These are phyloP conservation scores for Beauveria brongniartii DNA, from an alignment of 2,329 filamentous ascomycete genomes.

Conservation along the genomic window DNA sequence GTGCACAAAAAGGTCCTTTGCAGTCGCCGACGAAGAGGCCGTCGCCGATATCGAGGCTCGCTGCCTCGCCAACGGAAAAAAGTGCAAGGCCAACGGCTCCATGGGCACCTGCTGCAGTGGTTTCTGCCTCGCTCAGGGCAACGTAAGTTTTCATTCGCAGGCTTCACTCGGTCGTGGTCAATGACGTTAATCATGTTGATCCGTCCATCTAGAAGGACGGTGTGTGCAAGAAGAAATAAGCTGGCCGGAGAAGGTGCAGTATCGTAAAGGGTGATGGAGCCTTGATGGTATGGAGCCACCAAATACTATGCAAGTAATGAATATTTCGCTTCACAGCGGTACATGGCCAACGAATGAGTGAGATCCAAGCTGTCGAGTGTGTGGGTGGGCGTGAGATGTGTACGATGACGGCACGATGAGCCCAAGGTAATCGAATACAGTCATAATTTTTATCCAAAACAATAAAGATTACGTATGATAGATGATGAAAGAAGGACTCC, in stretches of 20 bases:
- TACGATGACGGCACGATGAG: not conserved
- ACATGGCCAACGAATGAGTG: no score
- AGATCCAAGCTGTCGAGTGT: no score
- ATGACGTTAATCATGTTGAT: not conserved
- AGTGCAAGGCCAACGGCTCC: not conserved
- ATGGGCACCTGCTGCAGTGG: not conserved
- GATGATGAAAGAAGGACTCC: not conserved
- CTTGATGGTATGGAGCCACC: not conserved
- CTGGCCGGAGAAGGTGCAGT: no score
- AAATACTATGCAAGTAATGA: not conserved
- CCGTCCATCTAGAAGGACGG: not conserved
- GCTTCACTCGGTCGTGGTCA: not conserved
- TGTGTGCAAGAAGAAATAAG: not conserved
- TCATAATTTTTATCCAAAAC: slow-evolving; percentile 9
- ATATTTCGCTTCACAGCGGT: no score
- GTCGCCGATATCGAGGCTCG: not conserved
- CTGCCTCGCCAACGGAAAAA: not conserved
- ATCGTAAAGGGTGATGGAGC: not conserved
- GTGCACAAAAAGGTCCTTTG: not conserved
- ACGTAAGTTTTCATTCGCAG: not conserved
- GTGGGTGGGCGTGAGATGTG: no score
- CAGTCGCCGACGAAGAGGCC: not conserved
- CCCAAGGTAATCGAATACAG: not conserved
- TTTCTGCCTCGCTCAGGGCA: not conserved
- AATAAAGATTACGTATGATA: slow-evolving; percentile 6